Evolutionary conservation across 768 basidiomycete species (phyloP), one percentile per base, ranked within the genome.

Genomic region (Floccularia luteovirens): DNA sequence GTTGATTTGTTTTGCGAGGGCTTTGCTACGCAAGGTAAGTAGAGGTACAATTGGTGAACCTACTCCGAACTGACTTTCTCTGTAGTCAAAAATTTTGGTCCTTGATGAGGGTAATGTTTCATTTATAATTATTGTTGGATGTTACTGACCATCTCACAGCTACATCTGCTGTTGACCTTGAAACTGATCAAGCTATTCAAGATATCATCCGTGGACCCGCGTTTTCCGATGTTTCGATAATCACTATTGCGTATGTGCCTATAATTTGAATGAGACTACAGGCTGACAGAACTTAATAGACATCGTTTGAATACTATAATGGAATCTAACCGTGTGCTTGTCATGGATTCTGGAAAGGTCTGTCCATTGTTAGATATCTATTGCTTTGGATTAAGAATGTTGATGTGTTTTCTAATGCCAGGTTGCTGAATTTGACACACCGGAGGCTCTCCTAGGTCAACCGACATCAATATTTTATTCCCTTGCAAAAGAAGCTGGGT

Each of bases 141-240:
- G 14, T 39, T 22, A n/a, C n/a, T n/a, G n/a, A n/a, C n/a, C n/a
- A n/a, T 45, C 45, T 41, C 20, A 36, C 38, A 85, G 87, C 90
- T 2, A 93, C 90, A 4, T 88, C 82, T 25, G 89, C 90, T 14
- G 89, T 93, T 36, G 91, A 93, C 58, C 64, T 92, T 24, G 89
- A 93, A 53, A 93, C 90, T 6, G 91, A 94, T 55, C 74, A 74
- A 42, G 84, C 84, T 21, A 87, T 93, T 46, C 91, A 96, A 64
- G 79, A 81, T 8, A 90, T 91, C 46, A 85, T 94, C 33, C 74
- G 79, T 20, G 88, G 90, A 5, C 73, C 81, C 3, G 74, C 82
- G 22, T 94, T 93, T 54, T 61, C 70, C 2, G 62, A 82, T 43
- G 80, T 85, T 11, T 92, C 90, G 8, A 90, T 91, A 42, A 59